These are phyloP conservation scores for Diaporthe sp. DNA, from an alignment of 2,329 filamentous ascomycete genomes.

Conservation along the genomic window DNA sequence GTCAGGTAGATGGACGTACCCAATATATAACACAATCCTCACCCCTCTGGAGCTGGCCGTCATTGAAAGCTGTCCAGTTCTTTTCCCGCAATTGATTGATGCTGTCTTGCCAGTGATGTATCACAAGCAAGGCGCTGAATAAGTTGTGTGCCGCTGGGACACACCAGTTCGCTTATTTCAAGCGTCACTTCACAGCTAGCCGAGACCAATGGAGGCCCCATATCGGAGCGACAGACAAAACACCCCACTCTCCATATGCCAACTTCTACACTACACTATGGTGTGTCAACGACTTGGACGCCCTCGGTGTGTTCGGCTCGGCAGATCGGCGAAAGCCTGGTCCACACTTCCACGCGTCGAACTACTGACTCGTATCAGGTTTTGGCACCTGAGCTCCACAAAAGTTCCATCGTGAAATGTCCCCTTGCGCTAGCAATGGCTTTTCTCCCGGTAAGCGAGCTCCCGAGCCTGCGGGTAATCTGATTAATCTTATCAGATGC, in stretches of 20 bases:
- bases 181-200: rapidly evolving
- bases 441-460: background rate
- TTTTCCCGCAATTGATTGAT: too few relatives aligned
- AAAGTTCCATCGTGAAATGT: background rate
- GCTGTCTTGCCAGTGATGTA: background rate
- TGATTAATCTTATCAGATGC: conserved; percentile 12
- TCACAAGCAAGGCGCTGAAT: background rate
- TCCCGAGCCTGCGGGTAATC: background rate
- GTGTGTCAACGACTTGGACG: background rate
- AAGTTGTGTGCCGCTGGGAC: too few relatives aligned
- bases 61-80: too few relatives aligned
- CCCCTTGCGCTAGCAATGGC: background rate
- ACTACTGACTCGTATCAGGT: background rate
- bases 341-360: background rate
- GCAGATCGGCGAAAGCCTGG: background rate
- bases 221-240: background rate
- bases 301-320: background rate
- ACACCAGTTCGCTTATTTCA: background rate
- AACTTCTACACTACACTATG: background rate
- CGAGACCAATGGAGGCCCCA: too few relatives aligned
- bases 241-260: background rate
- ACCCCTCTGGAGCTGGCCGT: too few relatives aligned
- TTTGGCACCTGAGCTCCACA: background rate
- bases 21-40: too few relatives aligned
- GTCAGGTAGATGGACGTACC: background rate